These are phyloP conservation scores for Cercospora sp. DNA, from an alignment of 2,329 filamentous ascomycete species.

Conservation along the genomic window DNA sequence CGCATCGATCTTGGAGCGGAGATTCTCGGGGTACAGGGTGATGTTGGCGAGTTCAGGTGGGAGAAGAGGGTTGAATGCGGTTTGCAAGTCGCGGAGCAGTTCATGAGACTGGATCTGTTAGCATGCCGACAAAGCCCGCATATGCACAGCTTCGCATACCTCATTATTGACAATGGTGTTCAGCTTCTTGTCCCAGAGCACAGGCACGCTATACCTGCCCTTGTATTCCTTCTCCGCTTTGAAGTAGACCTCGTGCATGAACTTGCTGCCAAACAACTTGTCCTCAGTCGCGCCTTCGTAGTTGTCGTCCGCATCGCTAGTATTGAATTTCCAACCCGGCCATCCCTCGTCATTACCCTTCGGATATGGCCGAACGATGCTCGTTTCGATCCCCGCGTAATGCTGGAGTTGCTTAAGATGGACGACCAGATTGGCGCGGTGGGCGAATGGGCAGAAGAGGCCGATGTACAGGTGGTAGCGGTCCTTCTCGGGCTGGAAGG, in stretches of 20 bases:
- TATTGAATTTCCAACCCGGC: constrained; percentile 61
- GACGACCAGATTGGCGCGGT: constrained; percentile 59
- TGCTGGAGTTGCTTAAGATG: constrained; percentile 59
- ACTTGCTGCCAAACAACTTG: constrained; percentile 57
- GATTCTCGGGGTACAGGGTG: constrained; percentile 55
- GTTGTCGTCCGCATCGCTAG: constrained; percentile 43
- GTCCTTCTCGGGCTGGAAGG: constrained; percentile 53
- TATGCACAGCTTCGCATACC: background rate
- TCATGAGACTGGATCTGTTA: constrained; percentile 47
- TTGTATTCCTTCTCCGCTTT: constrained; percentile 60
- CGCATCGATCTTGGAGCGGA: constrained; percentile 54
- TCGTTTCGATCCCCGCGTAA: constrained; percentile 52
- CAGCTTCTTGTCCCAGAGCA: constrained; percentile 62
- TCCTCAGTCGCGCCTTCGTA: constrained; percentile 59
- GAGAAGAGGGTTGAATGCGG: constrained; percentile 55
- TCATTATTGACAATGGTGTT: constrained; percentile 62
- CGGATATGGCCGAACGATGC: constrained; percentile 64
- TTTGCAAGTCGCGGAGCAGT: constrained; percentile 59
- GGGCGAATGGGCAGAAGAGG: constrained; percentile 66
- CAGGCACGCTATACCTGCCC: constrained; percentile 61
- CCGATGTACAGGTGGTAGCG: constrained; percentile 60
- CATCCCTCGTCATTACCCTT: constrained; percentile 65
- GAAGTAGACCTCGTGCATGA: constrained; percentile 64
- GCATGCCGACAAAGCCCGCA: background rate
- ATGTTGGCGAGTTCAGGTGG: constrained; percentile 45